phyloP scores from a whole-genome alignment of 2,329 filamentous ascomycete genomes.

The Boeremia exigua region DNA sequence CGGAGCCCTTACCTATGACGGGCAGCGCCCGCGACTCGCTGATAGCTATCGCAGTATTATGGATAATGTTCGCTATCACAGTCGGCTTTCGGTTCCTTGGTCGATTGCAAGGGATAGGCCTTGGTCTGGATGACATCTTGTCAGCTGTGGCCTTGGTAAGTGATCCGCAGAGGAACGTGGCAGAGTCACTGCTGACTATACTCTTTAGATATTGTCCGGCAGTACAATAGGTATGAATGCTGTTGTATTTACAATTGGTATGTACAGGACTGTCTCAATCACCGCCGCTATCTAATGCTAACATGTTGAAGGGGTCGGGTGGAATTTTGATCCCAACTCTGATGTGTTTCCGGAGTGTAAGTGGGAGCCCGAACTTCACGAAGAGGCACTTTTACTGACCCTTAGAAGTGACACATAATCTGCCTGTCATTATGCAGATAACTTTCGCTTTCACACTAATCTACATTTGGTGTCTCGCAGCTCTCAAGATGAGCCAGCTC shows the following conservation, averaged over 20 bases:
- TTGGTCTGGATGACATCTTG: slow-evolving; percentile 27
- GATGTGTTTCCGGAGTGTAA: slow-evolving; percentile 22
- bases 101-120: slow-evolving; percentile 24
- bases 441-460: slow-evolving; percentile 30
- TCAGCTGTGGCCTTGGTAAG: slow-evolving; percentile 23
- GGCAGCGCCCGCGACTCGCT: slow-evolving; percentile 25
- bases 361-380: neutral
- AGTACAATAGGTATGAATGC: slow-evolving; percentile 29
- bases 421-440: slow-evolving; percentile 30
- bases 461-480: slow-evolving; percentile 29
- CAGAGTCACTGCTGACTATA: neutral
- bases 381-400: neutral
- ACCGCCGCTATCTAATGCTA: neutral
- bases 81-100: slow-evolving; percentile 22
- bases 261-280: neutral
- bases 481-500: slow-evolving; percentile 30
- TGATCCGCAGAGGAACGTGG: neutral
- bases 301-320: slow-evolving; percentile 14
- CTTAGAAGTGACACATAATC: slow-evolving; percentile 21
- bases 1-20: slow-evolving; percentile 23
- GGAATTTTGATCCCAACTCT: slow-evolving; percentile 19
- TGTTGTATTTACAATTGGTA: slow-evolving; percentile 25
- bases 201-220: slow-evolving; percentile 17
- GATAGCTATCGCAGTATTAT: slow-evolving; percentile 27
- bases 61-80: slow-evolving; percentile 22